Evolutionary conservation across 1,284 basidiomycete species (phyloP).

Genomic region (Megacollybia platyphylla): DNA sequence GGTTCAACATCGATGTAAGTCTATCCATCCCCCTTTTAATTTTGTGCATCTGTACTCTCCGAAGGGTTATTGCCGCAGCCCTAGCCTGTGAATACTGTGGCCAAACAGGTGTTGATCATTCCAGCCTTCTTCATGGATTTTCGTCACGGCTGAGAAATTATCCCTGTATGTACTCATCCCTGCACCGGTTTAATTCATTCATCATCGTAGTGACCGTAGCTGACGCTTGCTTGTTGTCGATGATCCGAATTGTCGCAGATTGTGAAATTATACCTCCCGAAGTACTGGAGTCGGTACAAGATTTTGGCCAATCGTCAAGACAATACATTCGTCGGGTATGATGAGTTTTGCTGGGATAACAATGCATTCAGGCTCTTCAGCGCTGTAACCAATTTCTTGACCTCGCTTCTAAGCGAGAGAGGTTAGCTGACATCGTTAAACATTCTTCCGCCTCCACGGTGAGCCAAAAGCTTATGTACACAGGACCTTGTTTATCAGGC

Average conservation of each 20-base stretch:
- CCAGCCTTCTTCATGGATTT: constrained; percentile 37
- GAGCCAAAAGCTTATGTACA: not conserved
- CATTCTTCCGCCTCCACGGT: constrained; percentile 39
- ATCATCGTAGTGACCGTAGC: constrained; percentile 43
- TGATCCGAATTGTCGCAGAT: constrained; percentile 49
- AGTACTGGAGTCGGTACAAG: constrained; percentile 26
- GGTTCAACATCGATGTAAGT: constrained; percentile 39
- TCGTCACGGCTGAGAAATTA: constrained; percentile 28
- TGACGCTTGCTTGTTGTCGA: constrained; percentile 54
- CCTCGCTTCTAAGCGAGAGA: constrained; percentile 27
- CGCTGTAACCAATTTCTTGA: constrained; percentile 54
- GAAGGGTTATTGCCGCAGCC: constrained; percentile 41
- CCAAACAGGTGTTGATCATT: constrained; percentile 34
- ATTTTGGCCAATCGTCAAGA: constrained; percentile 27
- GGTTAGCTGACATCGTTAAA: constrained; percentile 30
- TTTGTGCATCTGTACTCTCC: too few species aligned
- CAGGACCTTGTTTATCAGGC: not conserved
- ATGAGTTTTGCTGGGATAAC: constrained; percentile 2
- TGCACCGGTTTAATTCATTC: not conserved
- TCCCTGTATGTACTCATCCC: constrained; percentile 26
- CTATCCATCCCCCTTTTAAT: too few species aligned
- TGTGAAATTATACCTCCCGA: constrained; percentile 39
- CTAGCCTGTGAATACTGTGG: constrained; percentile 48
- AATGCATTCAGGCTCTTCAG: constrained; percentile 19
- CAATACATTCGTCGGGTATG: constrained; percentile 44